Conservation (phyloP, 345 rosid genomes). For the Brassica incana region DNA sequence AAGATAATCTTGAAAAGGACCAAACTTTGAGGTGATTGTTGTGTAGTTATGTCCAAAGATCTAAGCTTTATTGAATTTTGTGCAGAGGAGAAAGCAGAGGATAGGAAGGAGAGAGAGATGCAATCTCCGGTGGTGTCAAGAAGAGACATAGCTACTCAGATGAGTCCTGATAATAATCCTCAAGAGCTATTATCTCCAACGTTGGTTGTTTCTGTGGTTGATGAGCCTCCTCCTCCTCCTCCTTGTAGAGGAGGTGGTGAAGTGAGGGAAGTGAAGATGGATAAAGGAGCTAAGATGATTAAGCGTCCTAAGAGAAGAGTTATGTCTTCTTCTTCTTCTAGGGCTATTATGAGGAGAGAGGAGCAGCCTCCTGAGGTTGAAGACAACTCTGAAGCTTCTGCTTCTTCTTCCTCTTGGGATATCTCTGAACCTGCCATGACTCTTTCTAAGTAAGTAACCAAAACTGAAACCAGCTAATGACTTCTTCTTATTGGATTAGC, state of each 20-base stretch:
- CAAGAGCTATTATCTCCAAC: slow-evolving; percentile 46
- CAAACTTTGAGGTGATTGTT: slow-evolving; percentile 7
- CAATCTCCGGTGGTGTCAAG: slow-evolving; percentile 54
- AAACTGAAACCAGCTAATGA: too few species aligned
- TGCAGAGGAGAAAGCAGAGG: slow-evolving; percentile 64
- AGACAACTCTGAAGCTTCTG: slow-evolving; percentile 41
- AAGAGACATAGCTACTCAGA: slow-evolving; percentile 93
- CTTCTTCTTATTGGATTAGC: slow-evolving; percentile 4
- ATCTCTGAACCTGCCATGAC: slow-evolving; percentile 58
- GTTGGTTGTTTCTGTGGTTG: slow-evolving; percentile 41
- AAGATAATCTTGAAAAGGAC: too few species aligned
- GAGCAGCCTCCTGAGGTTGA: slow-evolving; percentile 44
- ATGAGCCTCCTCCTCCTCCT: slow-evolving; percentile 38
- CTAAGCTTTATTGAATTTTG: slow-evolving; percentile 22
- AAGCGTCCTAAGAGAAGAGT: slow-evolving; percentile 59
- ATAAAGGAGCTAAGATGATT: slow-evolving; percentile 60
- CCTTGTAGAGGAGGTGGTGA: slow-evolving; percentile 46
- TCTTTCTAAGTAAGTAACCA: slow-evolving; percentile 54
- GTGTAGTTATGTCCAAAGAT: slow-evolving; percentile 6
- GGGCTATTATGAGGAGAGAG: slow-evolving; percentile 44
- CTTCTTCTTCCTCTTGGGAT: slow-evolving; percentile 56
- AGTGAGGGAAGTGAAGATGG: slow-evolving; percentile 77
- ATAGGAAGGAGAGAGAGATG: slow-evolving; percentile 29
- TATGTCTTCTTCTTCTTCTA: slow-evolving; percentile 20
- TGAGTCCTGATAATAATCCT: slow-evolving; percentile 51